phyloP scores from a whole-genome alignment of 257 asterid species.

The Eustoma russellianum region DNA sequence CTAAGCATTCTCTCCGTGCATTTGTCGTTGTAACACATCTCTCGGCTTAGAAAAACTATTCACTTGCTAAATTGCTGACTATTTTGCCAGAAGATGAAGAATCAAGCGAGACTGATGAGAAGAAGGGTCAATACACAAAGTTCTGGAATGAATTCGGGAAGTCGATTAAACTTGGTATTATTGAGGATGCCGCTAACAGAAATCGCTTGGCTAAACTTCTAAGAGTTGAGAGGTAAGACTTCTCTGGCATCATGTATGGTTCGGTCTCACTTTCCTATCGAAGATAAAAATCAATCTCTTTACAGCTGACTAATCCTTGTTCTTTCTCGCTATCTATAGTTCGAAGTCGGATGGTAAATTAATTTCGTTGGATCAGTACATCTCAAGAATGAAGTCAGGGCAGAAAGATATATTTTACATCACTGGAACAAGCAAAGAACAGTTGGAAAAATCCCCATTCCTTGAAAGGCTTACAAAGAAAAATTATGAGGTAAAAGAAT shows the following conservation, averaged over 20 bases:
- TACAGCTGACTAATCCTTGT: background rate
- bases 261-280: background rate
- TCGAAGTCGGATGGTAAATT: slow-evolving; percentile 86
- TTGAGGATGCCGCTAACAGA: slow-evolving; percentile 84
- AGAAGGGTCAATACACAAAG: slow-evolving; percentile 76
- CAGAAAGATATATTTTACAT: slow-evolving; percentile 95
- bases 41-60: too few species aligned
- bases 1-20: background rate
- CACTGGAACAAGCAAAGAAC: slow-evolving; percentile 92
- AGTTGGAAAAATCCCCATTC: slow-evolving; percentile 94
- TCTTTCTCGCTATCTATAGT: slow-evolving; percentile 27
- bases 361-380: slow-evolving; percentile 85
- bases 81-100: slow-evolving; percentile 58
- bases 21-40: background rate
- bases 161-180: slow-evolving; percentile 86
- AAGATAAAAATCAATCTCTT: background rate
- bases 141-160: slow-evolving; percentile 97
- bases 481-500: slow-evolving; percentile 56
- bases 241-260: background rate
- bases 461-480: slow-evolving; percentile 85
- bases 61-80: slow-evolving; percentile 1
- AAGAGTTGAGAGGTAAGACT: slow-evolving; percentile 67
- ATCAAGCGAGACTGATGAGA: slow-evolving; percentile 60
- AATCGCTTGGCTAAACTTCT: slow-evolving; percentile 88
- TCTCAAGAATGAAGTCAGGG: slow-evolving; percentile 85